Conservation (phyloP, 2,329 filamentous ascomycete genomes). For the Arachnomyces sp. region DNA sequence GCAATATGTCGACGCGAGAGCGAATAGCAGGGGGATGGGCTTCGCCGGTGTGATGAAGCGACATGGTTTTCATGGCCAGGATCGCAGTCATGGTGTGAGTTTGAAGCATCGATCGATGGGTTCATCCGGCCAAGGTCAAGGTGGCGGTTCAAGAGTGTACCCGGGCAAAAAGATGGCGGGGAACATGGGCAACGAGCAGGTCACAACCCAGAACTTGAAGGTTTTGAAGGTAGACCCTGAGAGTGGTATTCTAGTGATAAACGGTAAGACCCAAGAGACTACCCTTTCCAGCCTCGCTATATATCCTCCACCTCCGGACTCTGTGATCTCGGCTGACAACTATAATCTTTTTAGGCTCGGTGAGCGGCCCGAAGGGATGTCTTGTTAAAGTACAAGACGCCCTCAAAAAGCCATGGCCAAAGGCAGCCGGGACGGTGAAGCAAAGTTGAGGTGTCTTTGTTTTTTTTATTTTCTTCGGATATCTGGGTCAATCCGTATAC, state of each 20-base stretch:
- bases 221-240: slow-evolving; percentile 80
- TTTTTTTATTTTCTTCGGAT: not conserved
- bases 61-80: slow-evolving; percentile 81
- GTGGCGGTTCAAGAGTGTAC: slow-evolving; percentile 80
- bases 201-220: slow-evolving; percentile 85
- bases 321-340: slow-evolving; percentile 6
- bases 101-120: slow-evolving; percentile 88
- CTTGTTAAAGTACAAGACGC: slow-evolving; percentile 82
- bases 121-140: slow-evolving; percentile 81
- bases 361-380: slow-evolving; percentile 81
- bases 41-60: slow-evolving; percentile 98
- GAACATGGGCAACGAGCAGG: slow-evolving; percentile 81
- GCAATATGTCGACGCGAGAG: slow-evolving; percentile 80
- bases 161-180: slow-evolving; percentile 98
- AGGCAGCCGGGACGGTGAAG: slow-evolving; percentile 25
- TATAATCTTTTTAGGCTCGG: slow-evolving; percentile 43
- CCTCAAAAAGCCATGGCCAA: slow-evolving; percentile 72
- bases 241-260: slow-evolving; percentile 80
- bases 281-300: not conserved
- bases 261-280: slow-evolving; percentile 46
- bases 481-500: slow-evolving; percentile 8
- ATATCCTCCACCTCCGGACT: slow-evolving; percentile 3
- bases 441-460: slow-evolving; percentile 3
- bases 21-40: slow-evolving; percentile 75
- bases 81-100: slow-evolving; percentile 89